Base-by-base conservation (phyloP, 2,329 filamentous ascomycete species). In the Lachnellula suecica region DNA sequence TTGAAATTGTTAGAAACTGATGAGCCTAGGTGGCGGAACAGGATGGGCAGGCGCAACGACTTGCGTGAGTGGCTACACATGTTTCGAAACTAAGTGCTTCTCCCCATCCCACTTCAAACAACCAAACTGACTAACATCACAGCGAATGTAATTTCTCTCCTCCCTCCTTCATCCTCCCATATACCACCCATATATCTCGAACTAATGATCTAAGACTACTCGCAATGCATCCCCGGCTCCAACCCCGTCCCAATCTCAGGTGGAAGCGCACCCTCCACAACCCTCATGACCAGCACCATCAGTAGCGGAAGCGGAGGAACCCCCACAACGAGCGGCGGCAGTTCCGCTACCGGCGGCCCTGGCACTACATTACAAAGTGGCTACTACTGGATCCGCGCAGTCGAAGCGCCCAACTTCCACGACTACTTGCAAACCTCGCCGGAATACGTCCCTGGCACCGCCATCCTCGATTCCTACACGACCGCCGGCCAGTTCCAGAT, bases 401-500 rank as follows among this genome's bases (percentile, higher is more conserved):
- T 84, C 2, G 76, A 72, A 24, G 66, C 74, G 1, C 81, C 81
- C 34, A 83, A 84, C 67, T 84, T 75, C 66, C 78, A 79, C 69
- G 76, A 74, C 56, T 81, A 80, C 62, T 70, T 81, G 3, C 77
- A 81, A 67, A 76, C 76, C 8, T 68, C 70, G 31, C 72, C 75
- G 2, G 63, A 71, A 44, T 70, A 72, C 54, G 55, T 71, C 0
- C 66, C 77, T 1, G 77, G 78, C 9, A 67, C 70, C 23, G 81
- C 81, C 2, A 69, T 82, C 24, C 71, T 84, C 49, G 74, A 74
- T 43, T 72, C 71, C 53, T 73, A 76, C 66, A 75, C 70, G 5
- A 78, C 75, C 1, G 82, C 81, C 0, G 81, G 81, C 0, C 81
- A 85, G 65, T 83, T 79, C 70, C 76, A 79, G 57, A 72, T 84